Evolutionary conservation across 345 rosid genomes (phyloP), one percentile per base, ranked within the genome.

Genomic region (Populus deltoides): DNA sequence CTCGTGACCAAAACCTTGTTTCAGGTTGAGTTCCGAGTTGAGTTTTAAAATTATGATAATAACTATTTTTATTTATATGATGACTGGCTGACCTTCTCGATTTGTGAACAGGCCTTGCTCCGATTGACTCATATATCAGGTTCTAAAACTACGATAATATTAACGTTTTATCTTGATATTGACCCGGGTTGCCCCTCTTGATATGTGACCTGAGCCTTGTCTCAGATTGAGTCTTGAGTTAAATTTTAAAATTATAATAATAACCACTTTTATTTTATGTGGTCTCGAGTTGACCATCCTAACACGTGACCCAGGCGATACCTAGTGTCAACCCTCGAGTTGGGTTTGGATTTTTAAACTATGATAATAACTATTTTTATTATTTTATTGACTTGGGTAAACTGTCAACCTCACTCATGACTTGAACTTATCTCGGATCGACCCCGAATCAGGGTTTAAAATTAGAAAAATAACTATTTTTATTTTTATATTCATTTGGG

Each of bases 391-490:
- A 33, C 0, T 4, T 0, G 1, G 0, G 36, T 33, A 33, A 33
- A 5, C 0, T 4, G 1, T 4, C 6, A 0, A 33, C 6, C 36
- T 0, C 1, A 4, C 0, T 33, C 0, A 0, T 4, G 1, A 33
- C 6, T 33, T 33, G 0, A 0, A 4, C 6, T 33, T 4, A 33
- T 33, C 6, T 33, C 0, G 5, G 1, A 33, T 33, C 5, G 1
- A 33, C 6, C 6, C 0, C 5, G 0, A 33, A 33, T 33, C 0
- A 33, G 0, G 0, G 4, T 33, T 33, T 33, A 4, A 33, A 33
- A 33, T 4, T 4, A 4, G 4, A 0, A 33, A 4, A 33, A 33
- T 4, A 0, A 4, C 0, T 0, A 33, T 0, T 33, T 33, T 33
- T 33, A 33, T 33, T 33, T 0, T 33, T 33, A 33, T 5, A 33